phyloP scores from a whole-genome alignment of 371 early-diverging fungal genomes.

The Lichtheimia ramosa region DNA sequence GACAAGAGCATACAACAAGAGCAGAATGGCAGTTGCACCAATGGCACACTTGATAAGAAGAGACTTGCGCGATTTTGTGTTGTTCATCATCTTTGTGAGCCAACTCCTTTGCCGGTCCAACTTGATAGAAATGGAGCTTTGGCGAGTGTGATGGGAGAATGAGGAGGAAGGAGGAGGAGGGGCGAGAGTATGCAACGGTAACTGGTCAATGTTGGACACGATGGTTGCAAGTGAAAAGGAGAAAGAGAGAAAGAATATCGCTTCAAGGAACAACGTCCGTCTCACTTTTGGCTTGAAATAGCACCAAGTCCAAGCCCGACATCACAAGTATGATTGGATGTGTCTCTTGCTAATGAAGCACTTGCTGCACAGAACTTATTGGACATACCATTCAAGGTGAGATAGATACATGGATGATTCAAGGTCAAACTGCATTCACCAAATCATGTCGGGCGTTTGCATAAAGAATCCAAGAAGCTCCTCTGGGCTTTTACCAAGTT shows the following conservation, averaged over 20 bases:
- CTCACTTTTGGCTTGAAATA: too few species aligned
- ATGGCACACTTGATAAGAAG: constrained; percentile 13
- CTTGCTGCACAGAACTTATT: too few species aligned
- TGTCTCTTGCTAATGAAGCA: too few species aligned
- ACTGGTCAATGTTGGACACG: constrained; percentile 2
- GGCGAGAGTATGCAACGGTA: constrained; percentile 3
- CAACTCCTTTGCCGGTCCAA: constrained; percentile 29
- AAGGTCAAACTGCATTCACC: too few species aligned
- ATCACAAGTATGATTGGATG: too few species aligned
- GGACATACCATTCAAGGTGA: too few species aligned
- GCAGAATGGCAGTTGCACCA: constrained; percentile 8
- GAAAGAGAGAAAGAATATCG: not conserved
- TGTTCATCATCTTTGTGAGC: constrained; percentile 28
- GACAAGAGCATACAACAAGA: constrained; percentile 21
- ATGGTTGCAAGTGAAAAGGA: constrained; percentile 1
- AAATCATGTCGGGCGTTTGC: too few species aligned
- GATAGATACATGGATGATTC: too few species aligned
- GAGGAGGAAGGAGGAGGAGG: constrained; percentile 8
- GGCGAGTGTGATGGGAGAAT: constrained; percentile 36
- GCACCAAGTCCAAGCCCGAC: too few species aligned
- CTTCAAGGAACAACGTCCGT: too few species aligned
- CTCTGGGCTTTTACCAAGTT: too few species aligned
- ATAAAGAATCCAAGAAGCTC: too few species aligned
- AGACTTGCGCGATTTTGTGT: constrained; percentile 23
- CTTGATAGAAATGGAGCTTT: constrained; percentile 43